Conservation (phyloP, 2,329 filamentous ascomycete species). For the Epichloe typhina region DNA sequence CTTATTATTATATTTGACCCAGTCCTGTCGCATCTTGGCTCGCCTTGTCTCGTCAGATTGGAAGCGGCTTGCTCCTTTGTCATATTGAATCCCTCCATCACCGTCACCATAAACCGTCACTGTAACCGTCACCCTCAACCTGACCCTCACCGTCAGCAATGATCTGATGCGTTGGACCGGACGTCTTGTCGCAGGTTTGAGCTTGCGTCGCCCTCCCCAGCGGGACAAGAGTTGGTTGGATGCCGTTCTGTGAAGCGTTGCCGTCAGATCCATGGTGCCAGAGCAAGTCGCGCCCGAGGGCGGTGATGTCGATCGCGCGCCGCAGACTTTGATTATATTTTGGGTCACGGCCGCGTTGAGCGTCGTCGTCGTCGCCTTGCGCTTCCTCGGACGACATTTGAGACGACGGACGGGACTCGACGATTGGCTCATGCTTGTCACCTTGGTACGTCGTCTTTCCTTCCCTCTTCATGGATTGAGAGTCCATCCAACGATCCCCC, state of each 20-base stretch:
- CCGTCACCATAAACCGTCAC: background rate
- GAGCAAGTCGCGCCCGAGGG: background rate
- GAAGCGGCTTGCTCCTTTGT: background rate
- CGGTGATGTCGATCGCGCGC: slow-evolving; percentile 2
- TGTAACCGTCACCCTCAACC: background rate
- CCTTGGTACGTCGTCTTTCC: slow-evolving; percentile 1
- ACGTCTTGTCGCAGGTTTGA: background rate
- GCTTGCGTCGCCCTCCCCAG: background rate
- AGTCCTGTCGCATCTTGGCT: too few species aligned
- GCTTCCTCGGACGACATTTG: slow-evolving; percentile 3
- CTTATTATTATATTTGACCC: too few species aligned
- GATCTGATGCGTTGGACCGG: background rate
- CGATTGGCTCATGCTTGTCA: slow-evolving; percentile 5
- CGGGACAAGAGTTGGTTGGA: background rate
- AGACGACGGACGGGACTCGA: background rate
- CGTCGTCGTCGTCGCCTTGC: slow-evolving; percentile 1
- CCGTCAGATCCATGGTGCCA: background rate
- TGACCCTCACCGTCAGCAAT: background rate
- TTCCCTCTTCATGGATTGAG: background rate
- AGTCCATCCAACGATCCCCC: too few species aligned
- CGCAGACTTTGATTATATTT: background rate
- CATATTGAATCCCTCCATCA: background rate
- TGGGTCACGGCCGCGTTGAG: background rate
- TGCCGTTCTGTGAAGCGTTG: background rate
- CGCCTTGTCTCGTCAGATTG: too few species aligned